phyloP scores from a whole-genome alignment of 1,139 yeast species.

The Lodderomyces margitis region DNA sequence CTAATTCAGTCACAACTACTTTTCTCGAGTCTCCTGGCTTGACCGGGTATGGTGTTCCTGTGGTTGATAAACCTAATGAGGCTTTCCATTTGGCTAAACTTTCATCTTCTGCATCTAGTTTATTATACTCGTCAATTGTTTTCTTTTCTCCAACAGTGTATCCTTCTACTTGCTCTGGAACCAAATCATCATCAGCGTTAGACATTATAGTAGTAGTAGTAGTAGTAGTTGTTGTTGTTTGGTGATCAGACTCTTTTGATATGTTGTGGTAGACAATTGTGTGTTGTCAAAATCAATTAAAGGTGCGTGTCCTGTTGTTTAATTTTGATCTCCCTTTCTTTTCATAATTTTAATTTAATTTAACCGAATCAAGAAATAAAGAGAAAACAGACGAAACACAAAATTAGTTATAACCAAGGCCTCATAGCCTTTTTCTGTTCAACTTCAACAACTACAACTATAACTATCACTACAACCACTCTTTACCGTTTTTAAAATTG shows the following conservation, averaged over 20 bases:
- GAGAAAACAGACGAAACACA: not conserved
- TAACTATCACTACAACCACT: too few species aligned
- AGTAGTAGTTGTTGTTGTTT: not conserved
- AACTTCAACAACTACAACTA: too few species aligned
- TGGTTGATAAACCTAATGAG: conserved; percentile 68
- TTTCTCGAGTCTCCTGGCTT: conserved; percentile 69
- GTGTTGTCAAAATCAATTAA: not conserved
- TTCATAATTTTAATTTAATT: too few species aligned
- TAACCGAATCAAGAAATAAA: not conserved
- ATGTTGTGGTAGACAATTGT: not conserved
- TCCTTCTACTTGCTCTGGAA: conserved; percentile 62
- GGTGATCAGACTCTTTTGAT: not conserved
- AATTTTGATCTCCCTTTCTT: too few species aligned
- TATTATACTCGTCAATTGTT: conserved; percentile 79
- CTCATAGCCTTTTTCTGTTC: too few species aligned
- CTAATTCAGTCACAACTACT: conserved; percentile 78
- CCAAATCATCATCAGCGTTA: conserved; percentile 53
- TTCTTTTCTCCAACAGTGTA: conserved; percentile 84
- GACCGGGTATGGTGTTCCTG: conserved; percentile 55
- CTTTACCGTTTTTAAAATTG: too few species aligned
- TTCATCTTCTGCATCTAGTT: conserved; percentile 87
- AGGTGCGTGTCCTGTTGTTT: not conserved
- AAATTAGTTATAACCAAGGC: too few species aligned
- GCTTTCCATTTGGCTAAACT: conserved; percentile 92
- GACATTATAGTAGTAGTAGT: conserved; percentile 10